phyloP scores from a whole-genome alignment of 495 filamentous ascomycete species.

The Xylaria cubensis region DNA sequence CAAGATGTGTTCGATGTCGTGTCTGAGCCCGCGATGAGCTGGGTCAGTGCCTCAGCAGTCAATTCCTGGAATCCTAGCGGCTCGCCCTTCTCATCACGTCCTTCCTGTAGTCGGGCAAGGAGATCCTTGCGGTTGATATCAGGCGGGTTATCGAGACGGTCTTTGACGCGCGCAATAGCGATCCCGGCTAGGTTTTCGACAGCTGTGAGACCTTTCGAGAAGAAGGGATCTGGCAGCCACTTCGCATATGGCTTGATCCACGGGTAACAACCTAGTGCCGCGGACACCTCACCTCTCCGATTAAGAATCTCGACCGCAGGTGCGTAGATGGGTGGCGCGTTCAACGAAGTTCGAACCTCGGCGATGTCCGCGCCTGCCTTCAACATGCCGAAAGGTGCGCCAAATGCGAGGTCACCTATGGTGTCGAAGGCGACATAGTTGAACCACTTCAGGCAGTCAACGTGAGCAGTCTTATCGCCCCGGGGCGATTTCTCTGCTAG shows the following conservation, averaged over 20 bases:
- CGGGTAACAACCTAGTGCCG: constrained; percentile 66
- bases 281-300: constrained; percentile 71
- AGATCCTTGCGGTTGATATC: constrained; percentile 72
- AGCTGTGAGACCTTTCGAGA: constrained; percentile 64
- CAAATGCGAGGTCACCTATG: constrained; percentile 77
- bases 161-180: constrained; percentile 79
- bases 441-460: constrained; percentile 90
- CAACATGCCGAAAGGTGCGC: constrained; percentile 66
- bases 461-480: constrained; percentile 51
- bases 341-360: constrained; percentile 59
- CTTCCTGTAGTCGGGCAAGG: constrained; percentile 84
- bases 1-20: constrained; percentile 91
- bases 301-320: constrained; percentile 77
- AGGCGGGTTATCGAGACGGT: constrained; percentile 72
- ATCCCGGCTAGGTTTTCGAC: constrained; percentile 75
- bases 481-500: constrained; percentile 45
- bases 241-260: constrained; percentile 67
- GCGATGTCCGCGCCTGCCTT: constrained; percentile 65
- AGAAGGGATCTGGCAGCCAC: constrained; percentile 73
- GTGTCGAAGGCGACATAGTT: constrained; percentile 95
- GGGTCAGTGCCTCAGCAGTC: constrained; percentile 87
- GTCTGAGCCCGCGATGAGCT: constrained; percentile 89
- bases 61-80: constrained; percentile 78
- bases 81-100: constrained; percentile 78
- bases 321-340: constrained; percentile 60